Evolutionary conservation across 139 green algal species (phyloP).

Genomic region (Klebsormidium nitens): DNA sequence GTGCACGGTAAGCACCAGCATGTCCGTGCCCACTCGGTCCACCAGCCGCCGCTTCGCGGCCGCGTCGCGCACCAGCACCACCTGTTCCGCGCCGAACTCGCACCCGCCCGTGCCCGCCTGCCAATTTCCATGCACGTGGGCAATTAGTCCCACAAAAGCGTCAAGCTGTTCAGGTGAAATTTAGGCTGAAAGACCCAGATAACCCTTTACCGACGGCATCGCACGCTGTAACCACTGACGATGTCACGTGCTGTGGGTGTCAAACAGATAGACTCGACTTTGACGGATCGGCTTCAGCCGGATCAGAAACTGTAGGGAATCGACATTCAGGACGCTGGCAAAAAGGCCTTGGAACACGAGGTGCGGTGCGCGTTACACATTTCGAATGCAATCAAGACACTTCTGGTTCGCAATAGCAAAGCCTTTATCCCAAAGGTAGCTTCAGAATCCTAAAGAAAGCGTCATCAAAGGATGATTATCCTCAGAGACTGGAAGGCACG

Average conservation of each 20-base stretch:
- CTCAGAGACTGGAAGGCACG: too few species aligned
- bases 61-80: conserved; percentile 58
- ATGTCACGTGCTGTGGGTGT: neutral
- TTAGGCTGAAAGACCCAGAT: neutral
- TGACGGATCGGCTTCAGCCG: too few species aligned
- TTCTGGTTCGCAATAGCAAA: too few species aligned
- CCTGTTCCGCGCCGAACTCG: conserved; percentile 69
- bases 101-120: conserved; percentile 20
- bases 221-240: neutral
- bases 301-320: too few species aligned
- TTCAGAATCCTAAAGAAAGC: too few species aligned
- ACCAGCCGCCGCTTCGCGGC: conserved; percentile 47
- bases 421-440: too few species aligned
- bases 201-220: neutral
- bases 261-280: neutral
- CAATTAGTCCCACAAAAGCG: neutral
- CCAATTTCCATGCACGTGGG: neutral
- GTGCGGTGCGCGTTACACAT: too few species aligned
- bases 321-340: too few species aligned
- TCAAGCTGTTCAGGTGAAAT: neutral
- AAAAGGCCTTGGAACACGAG: too few species aligned
- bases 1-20: conserved; percentile 58
- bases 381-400: too few species aligned
- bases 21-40: conserved; percentile 13
- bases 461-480: too few species aligned